Evolutionary conservation across 176 grass and related monocot species (phyloP).

Genomic region (Cocos nucifera): DNA sequence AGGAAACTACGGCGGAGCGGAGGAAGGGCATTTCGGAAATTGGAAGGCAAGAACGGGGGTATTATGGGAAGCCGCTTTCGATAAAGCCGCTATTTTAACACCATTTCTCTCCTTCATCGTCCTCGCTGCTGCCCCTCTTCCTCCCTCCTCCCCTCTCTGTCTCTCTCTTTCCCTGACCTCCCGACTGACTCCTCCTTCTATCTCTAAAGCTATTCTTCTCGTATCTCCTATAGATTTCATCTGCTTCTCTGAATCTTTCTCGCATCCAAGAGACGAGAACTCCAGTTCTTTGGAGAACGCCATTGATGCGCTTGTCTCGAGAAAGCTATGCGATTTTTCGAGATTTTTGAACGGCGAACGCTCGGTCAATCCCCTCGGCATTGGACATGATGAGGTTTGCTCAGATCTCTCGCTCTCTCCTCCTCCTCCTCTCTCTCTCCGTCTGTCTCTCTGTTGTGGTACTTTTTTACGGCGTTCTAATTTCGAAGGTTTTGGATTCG

Average conservation of each 20-base stretch:
- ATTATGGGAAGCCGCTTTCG: slow-evolving; percentile 21
- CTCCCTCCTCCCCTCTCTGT: slow-evolving; percentile 10
- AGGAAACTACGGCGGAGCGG: no score
- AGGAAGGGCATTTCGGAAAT: no score
- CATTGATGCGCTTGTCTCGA: slow-evolving; percentile 43
- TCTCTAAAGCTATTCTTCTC: no score
- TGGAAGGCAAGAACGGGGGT: slow-evolving; percentile 2
- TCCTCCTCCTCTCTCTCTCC: neutral
- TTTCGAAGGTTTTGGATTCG: neutral
- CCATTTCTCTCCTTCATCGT: slow-evolving; percentile 16
- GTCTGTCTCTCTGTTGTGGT: neutral
- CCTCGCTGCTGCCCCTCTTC: slow-evolving; percentile 31
- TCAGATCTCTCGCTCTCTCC: slow-evolving; percentile 2
- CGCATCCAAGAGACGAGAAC: neutral
- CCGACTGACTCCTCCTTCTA: no score
- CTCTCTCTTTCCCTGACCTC: slow-evolving; percentile 19
- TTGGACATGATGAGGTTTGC: slow-evolving; percentile 59
- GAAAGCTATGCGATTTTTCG: slow-evolving; percentile 36
- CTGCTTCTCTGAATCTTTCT: slow-evolving; percentile 10
- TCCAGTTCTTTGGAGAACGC: neutral
- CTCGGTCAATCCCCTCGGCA: slow-evolving; percentile 29
- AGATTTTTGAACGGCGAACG: slow-evolving; percentile 34
- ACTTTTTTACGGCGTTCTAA: no score
- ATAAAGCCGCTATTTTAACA: slow-evolving; percentile 46
- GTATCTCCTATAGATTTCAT: neutral